phyloP scores from a whole-genome alignment of 176 grass and related monocot species.

The Ananas comosus region DNA sequence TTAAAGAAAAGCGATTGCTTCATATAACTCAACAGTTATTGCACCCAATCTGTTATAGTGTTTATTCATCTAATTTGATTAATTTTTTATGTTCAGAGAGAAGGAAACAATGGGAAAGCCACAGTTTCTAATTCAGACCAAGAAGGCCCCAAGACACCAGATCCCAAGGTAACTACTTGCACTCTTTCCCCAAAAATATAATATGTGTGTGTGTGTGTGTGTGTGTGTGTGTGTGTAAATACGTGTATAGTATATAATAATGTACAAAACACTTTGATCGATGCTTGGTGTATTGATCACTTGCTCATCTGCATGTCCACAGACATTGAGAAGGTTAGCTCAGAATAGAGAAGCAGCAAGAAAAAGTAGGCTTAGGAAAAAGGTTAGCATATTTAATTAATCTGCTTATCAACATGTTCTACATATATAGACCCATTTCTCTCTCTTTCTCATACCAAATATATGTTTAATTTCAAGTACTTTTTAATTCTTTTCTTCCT shows the following conservation, averaged over 20 bases:
- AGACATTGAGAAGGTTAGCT: slow-evolving; percentile 42
- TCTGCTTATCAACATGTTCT: neutral
- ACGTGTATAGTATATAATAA: too few species aligned
- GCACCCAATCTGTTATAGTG: too few species aligned
- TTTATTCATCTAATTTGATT: neutral
- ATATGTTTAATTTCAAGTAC: slow-evolving; percentile 12
- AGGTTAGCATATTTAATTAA: slow-evolving; percentile 22
- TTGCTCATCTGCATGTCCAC: slow-evolving; percentile 1
- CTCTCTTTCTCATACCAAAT: slow-evolving; percentile 3
- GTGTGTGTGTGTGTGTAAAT: too few species aligned
- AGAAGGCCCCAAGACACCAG: slow-evolving; percentile 32
- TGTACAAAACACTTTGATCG: neutral
- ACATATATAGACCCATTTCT: too few species aligned
- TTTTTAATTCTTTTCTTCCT: neutral
- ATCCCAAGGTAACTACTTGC: slow-evolving; percentile 27
- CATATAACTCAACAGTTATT: too few species aligned
- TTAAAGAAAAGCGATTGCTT: too few species aligned
- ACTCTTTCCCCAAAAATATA: neutral
- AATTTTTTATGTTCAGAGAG: slow-evolving; percentile 4
- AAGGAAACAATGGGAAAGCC: slow-evolving; percentile 23
- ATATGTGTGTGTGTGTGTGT: too few species aligned
- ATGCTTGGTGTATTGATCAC: neutral
- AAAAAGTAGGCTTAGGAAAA: slow-evolving; percentile 62
- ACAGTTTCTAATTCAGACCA: slow-evolving; percentile 28
- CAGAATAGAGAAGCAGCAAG: slow-evolving; percentile 64